Conservation (phyloP, 108 stramenopile species). For the Halocafeteria seosinensis region DNA sequence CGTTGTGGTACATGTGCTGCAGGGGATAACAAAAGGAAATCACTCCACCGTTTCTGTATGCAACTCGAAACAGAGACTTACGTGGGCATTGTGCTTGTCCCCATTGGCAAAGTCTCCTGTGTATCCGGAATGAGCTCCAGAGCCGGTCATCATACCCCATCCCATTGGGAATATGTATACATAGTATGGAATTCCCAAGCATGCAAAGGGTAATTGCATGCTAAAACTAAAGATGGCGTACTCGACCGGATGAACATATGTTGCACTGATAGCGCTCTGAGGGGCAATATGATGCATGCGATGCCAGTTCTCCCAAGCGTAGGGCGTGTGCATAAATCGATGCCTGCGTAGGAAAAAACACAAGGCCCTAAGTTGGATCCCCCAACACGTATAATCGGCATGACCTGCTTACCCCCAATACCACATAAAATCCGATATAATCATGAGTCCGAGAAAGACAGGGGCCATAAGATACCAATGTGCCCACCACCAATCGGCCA, state of each 20-base stretch:
- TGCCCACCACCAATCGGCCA: background rate
- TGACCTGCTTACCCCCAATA: background rate
- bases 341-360: no score
- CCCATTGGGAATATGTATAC: background rate
- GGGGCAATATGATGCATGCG: background rate
- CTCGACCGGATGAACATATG: background rate
- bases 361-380: background rate
- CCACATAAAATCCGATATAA: background rate
- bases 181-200: background rate
- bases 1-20: background rate
- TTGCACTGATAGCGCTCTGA: background rate
- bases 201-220: background rate
- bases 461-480: background rate
- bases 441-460: background rate
- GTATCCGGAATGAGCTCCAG: background rate
- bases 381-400: background rate
- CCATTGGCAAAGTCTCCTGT: background rate
- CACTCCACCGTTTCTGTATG: no score
- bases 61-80: no score
- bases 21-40: no score
- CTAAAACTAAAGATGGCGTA: background rate
- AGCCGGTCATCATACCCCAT: background rate
- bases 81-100: background rate
- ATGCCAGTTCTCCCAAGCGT: background rate
- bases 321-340: no score